Percentiles rank a stretch among this genome's conserved stretches.
phyloP scores from a whole-genome alignment of 2,329 filamentous ascomycete species.

The Davidsoniella neocaledoniae region DNA sequence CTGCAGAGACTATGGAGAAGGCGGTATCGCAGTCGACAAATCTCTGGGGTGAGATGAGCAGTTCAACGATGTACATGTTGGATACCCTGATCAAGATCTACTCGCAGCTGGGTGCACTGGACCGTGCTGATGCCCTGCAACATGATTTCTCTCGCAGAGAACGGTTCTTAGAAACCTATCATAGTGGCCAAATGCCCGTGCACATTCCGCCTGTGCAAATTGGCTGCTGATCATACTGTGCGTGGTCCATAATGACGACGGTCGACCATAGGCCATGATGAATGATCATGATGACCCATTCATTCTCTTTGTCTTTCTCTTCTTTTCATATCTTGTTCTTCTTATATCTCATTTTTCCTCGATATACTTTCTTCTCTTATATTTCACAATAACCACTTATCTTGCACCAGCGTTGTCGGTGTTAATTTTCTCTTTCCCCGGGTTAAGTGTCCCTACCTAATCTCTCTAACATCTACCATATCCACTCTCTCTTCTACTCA shows the following conservation, averaged over 20 bases:
- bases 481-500: not conserved
- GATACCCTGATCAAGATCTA: conserved; percentile 12
- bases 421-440: no score
- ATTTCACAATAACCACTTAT: not conserved
- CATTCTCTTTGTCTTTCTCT: no score
- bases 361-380: not conserved
- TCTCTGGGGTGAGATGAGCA: conserved; percentile 10
- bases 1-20: conserved; percentile 11
- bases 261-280: not conserved
- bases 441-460: no score
- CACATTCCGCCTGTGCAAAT: conserved; percentile 10
- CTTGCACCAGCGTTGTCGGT: not conserved
- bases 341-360: not conserved
- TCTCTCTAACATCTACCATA: not conserved
- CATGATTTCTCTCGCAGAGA: conserved; percentile 5
- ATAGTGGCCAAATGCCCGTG: conserved; percentile 3
- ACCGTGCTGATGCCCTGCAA: conserved; percentile 2
- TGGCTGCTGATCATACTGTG: not conserved
- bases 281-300: not conserved
- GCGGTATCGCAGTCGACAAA: conserved; percentile 7
- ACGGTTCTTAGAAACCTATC: conserved; percentile 9
- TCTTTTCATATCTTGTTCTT: not conserved
- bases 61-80: conserved; percentile 11
- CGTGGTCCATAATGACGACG: not conserved
- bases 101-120: conserved; percentile 9